A percentile compares a stretch with the other conserved stretches of the same genome.
phyloP scores from a whole-genome alignment of 371 early-diverging fungal species.

The Funneliformis caledonium region DNA sequence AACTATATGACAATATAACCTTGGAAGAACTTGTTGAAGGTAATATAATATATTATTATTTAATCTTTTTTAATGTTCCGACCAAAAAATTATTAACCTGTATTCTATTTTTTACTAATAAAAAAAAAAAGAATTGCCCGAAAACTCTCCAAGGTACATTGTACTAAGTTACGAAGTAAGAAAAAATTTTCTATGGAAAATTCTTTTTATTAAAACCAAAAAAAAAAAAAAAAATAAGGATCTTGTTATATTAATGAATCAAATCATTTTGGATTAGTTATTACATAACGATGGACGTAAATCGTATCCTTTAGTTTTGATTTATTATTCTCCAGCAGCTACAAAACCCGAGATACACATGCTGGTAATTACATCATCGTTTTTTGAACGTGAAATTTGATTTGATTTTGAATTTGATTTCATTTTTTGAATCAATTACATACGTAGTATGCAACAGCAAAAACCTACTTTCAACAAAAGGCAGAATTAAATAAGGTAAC shows the following conservation, averaged over 20 bases:
- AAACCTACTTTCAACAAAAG: slow-evolving; percentile 62
- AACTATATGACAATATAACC: slow-evolving; percentile 20
- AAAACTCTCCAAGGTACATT: slow-evolving; percentile 70
- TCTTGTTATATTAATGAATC: neutral
- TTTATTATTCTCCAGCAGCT: slow-evolving; percentile 68
- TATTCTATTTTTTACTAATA: neutral
- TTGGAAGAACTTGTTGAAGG: slow-evolving; percentile 24
- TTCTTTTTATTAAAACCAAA: too few relatives aligned
- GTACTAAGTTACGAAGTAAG: slow-evolving; percentile 67
- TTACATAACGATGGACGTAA: slow-evolving; percentile 66
- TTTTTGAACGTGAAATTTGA: neutral
- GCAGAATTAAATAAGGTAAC: slow-evolving; percentile 54
- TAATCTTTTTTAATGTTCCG: neutral
- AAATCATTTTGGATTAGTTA: slow-evolving; percentile 43
- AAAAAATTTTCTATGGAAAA: too few relatives aligned
- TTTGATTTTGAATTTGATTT: neutral
- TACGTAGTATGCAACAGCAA: slow-evolving; percentile 67
- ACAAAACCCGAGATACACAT: slow-evolving; percentile 62
- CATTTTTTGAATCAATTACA: neutral
- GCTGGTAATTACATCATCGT: slow-evolving; percentile 50
- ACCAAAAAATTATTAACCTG: neutral
- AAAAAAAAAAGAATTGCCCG: slow-evolving; percentile 63
- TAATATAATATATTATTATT: neutral
- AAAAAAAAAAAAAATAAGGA: neutral
- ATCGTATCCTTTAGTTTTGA: slow-evolving; percentile 68